phyloP scores from a whole-genome alignment of 441 rosid species.

The Adansonia gregorii region DNA sequence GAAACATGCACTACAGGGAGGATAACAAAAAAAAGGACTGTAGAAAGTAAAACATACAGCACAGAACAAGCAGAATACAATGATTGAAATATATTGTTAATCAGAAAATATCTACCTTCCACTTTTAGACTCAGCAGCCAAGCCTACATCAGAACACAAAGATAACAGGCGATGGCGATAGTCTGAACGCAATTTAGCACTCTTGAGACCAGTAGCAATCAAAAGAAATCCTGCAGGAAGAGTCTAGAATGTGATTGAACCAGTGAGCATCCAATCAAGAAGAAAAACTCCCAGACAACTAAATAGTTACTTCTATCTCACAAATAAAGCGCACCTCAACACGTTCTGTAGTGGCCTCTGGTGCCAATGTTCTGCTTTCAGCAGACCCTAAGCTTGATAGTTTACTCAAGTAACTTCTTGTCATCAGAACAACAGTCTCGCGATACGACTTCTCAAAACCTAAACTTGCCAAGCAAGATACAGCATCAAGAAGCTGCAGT shows the following conservation, averaged over 20 bases:
- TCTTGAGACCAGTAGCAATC: conserved; percentile 80
- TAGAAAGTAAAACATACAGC: conserved; percentile 26
- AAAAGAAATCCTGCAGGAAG: conserved; percentile 98
- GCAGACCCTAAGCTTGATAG: conserved; percentile 59
- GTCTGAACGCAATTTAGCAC: conserved; percentile 81
- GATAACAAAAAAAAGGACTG: conserved; percentile 21
- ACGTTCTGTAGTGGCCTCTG: conserved; percentile 89
- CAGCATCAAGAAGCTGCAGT: conserved; percentile 98
- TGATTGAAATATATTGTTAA: not conserved
- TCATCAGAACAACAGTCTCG: conserved; percentile 97
- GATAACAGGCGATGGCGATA: conserved; percentile 93
- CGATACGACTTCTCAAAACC: conserved; percentile 99
- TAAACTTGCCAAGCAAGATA: conserved; percentile 92
- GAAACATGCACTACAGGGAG: conserved; percentile 25
- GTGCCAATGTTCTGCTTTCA: conserved; percentile 80
- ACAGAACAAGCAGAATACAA: not conserved
- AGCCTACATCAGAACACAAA: conserved; percentile 96
- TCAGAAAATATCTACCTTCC: conserved; percentile 64
- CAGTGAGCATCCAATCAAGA: conserved; percentile 52
- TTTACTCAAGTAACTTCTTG: conserved; percentile 89
- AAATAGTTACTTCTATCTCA: conserved; percentile 24
- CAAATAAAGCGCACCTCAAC: conserved; percentile 67
- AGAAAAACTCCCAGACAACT: conserved; percentile 32
- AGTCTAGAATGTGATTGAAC: conserved; percentile 77
- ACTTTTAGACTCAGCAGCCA: conserved; percentile 94